Evolutionary conservation across 2,329 filamentous ascomycete genomes (phyloP).

Genomic region (Ophiostoma novo-ulmi): DNA sequence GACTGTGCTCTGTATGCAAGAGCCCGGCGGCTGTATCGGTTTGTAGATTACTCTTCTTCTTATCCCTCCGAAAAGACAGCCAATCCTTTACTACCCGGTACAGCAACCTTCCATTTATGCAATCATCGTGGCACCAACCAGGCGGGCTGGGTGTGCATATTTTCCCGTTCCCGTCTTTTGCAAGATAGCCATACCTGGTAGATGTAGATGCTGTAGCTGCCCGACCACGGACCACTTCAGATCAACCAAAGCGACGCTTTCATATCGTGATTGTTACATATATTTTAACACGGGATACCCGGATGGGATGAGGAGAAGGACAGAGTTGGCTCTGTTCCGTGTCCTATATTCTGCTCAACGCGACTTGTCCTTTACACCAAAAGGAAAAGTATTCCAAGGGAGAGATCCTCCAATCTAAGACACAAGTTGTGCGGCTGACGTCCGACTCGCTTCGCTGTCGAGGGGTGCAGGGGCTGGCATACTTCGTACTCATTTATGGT

Average conservation of each 20-base stretch:
- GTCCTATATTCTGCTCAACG: too few relatives aligned
- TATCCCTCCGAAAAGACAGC: background rate
- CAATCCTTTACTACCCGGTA: background rate
- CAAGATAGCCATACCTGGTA: background rate
- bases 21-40: slow-evolving; percentile 4
- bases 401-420: background rate
- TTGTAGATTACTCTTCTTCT: background rate
- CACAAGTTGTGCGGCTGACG: background rate
- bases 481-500: background rate
- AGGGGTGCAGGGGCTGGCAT: too few relatives aligned
- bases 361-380: too few relatives aligned
- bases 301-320: background rate
- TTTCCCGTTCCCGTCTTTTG: background rate
- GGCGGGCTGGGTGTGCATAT: background rate
- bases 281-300: background rate
- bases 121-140: slow-evolving; percentile 13
- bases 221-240: slow-evolving; percentile 7
- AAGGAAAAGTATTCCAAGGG: too few relatives aligned
- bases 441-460: background rate
- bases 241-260: background rate
- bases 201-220: slow-evolving; percentile 3
- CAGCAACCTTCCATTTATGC: background rate
- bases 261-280: background rate
- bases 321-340: background rate
- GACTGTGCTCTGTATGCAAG: background rate